Evolutionary conservation across 2,329 filamentous ascomycete species (phyloP).

Genomic region (Pochonia chlamydosporia): DNA sequence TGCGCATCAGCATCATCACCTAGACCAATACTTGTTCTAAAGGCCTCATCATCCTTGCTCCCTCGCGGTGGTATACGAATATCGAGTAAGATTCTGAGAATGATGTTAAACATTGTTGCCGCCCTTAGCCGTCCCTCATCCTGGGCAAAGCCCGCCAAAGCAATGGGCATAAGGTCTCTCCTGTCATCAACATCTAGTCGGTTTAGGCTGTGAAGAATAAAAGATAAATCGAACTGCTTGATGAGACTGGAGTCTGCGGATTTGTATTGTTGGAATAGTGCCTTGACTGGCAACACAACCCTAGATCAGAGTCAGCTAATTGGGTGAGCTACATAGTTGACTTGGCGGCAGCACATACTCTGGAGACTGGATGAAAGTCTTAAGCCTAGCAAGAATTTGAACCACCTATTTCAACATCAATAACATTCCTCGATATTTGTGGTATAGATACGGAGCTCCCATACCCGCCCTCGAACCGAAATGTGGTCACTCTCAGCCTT

Average conservation of each 20-base stretch:
- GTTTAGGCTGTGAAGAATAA: slow-evolving; percentile 74
- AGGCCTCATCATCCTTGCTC: slow-evolving; percentile 66
- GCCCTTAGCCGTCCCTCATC: slow-evolving; percentile 24
- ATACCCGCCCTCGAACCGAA: slow-evolving; percentile 71
- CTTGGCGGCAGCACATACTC: slow-evolving; percentile 28
- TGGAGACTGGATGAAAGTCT: slow-evolving; percentile 47
- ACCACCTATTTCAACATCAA: slow-evolving; percentile 38
- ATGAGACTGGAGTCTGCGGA: slow-evolving; percentile 65
- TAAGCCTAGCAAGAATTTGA: slow-evolving; percentile 44
- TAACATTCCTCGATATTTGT: background rate
- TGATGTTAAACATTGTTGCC: slow-evolving; percentile 71
- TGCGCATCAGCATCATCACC: slow-evolving; percentile 60
- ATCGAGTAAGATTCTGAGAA: slow-evolving; percentile 69
- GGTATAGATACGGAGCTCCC: slow-evolving; percentile 5
- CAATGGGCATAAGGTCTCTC: slow-evolving; percentile 62
- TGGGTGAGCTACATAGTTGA: background rate
- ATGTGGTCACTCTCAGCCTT: slow-evolving; percentile 80
- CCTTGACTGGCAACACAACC: slow-evolving; percentile 77
- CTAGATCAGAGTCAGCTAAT: slow-evolving; percentile 23
- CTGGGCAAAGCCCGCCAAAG: slow-evolving; percentile 24
- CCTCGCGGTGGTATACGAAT: slow-evolving; percentile 69
- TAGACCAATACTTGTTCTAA: slow-evolving; percentile 63
- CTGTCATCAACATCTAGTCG: slow-evolving; percentile 53
- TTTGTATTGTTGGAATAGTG: slow-evolving; percentile 85
- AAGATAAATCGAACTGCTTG: slow-evolving; percentile 81